Evolutionary conservation across 1,284 basidiomycete genomes (phyloP), one percentile per base, ranked within the genome.

Genomic region (Laetiporus sulphureus): DNA sequence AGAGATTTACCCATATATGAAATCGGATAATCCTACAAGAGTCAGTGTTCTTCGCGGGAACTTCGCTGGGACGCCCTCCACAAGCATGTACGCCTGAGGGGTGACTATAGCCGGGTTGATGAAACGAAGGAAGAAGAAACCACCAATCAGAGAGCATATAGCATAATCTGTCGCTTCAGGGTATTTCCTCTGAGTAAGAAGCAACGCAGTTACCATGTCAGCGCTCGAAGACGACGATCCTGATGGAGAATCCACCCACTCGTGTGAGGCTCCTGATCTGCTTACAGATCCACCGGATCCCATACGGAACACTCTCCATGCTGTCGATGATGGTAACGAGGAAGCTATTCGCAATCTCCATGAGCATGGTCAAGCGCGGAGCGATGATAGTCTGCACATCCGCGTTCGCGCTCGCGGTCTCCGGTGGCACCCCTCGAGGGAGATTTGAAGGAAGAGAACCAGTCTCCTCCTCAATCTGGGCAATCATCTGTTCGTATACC

Each of bases 71-170:
- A 95, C 87, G 35, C 89, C 91, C 58, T 98, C 94, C 30, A 99
- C 94, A 36, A 99, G 80, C 95, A 99, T 98, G 64, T 99, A 99
- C 18, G 96, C 95, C 62, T 99, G 96, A 0, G 96, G 96, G 2
- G 96, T 98, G 44, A 99, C 96, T 51, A 99, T 93, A n/a, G 96
- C 96, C 2, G 96, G 96, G 60, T 99, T 99, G 72, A 99, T 97
- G 68, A 99, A 99, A 11, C 96, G 90, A 46, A 99, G 79, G 77
- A 99, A 99, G 77, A 99, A 99, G 73, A 99, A 99, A 16, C 95
- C 95, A 41, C 96, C 96, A 55, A 99, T 99, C 43, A 99, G 77
- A 5, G 94, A 97, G 62, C 94, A 98, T 45, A 99, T 95, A 40
- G 93, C 93, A 57, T 93, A 93, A 66, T 99, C 96, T 25, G 91